Evolutionary conservation across 2,329 filamentous ascomycete genomes (phyloP).

Genomic region (Pleurostoma richardsiae): DNA sequence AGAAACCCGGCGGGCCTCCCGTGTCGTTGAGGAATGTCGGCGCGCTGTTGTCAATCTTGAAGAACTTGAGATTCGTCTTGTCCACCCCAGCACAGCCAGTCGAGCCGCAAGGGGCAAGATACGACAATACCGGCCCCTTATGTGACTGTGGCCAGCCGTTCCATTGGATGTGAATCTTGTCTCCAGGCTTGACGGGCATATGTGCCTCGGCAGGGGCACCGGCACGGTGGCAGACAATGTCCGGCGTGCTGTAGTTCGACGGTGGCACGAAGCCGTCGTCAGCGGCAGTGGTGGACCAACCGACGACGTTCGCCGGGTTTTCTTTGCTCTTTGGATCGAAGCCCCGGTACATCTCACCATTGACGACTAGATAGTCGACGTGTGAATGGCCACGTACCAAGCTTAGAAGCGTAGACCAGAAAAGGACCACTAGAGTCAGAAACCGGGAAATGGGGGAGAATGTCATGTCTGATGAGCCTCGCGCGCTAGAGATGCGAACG

Average conservation of each 20-base stretch:
- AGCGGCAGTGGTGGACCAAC: slow-evolving; percentile 45
- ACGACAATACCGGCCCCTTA: slow-evolving; percentile 33
- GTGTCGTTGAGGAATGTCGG: slow-evolving; percentile 18
- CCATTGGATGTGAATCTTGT: slow-evolving; percentile 54
- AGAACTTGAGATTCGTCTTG: slow-evolving; percentile 32
- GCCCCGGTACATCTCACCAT: slow-evolving; percentile 38
- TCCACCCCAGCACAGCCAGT: slow-evolving; percentile 29
- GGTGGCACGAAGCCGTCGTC: slow-evolving; percentile 50
- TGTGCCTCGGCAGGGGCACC: slow-evolving; percentile 44
- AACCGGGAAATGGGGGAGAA: neutral
- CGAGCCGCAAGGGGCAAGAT: slow-evolving; percentile 27
- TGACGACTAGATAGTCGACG: slow-evolving; percentile 29
- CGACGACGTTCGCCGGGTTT: slow-evolving; percentile 29
- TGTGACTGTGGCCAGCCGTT: slow-evolving; percentile 53
- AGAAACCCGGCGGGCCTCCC: slow-evolving; percentile 18
- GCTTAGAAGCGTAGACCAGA: neutral
- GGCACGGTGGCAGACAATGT: slow-evolving; percentile 59
- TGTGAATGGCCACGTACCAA: slow-evolving; percentile 21
- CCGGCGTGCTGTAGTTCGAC: slow-evolving; percentile 34
- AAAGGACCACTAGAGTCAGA: neutral
- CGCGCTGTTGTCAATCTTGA: slow-evolving; percentile 34
- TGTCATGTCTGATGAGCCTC: neutral
- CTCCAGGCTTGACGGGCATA: slow-evolving; percentile 52
- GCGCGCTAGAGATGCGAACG: neutral
- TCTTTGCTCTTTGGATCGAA: slow-evolving; percentile 23